These are phyloP conservation scores for Suhomyces sp. DNA, from an alignment of 805 yeast genomes.

Conservation along the genomic window DNA sequence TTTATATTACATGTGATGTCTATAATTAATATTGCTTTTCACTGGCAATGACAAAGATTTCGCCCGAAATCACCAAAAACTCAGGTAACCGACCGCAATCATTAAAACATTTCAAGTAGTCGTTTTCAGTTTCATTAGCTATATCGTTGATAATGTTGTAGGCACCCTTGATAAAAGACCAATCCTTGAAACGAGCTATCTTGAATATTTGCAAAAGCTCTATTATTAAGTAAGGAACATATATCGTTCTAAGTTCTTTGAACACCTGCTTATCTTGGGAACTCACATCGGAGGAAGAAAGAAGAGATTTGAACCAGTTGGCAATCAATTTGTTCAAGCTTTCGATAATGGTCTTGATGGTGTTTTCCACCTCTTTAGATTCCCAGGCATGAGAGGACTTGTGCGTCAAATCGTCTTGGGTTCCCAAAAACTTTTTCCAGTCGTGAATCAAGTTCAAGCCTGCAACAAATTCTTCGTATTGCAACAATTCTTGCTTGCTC, in stretches of 20 bases:
- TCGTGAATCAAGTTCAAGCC: conserved; percentile 47
- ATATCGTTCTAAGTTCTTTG: conserved; percentile 57
- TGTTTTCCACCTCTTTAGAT: conserved; percentile 32
- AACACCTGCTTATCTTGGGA: conserved; percentile 37
- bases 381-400: conserved; percentile 19
- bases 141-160: conserved; percentile 58
- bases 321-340: conserved; percentile 26
- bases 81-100: conserved; percentile 53
- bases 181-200: conserved; percentile 33
- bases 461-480: conserved; percentile 44
- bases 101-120: conserved; percentile 60
- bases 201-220: conserved; percentile 57
- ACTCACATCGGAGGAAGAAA: conserved; percentile 7
- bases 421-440: conserved; percentile 43
- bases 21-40: conserved; percentile 15
- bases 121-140: conserved; percentile 59
- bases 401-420: conserved; percentile 15
- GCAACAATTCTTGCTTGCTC: conserved; percentile 45
- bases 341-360: conserved; percentile 32
- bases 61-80: conserved; percentile 51
- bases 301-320: conserved; percentile 37
- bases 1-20: not conserved
- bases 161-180: conserved; percentile 53
- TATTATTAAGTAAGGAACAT: conserved; percentile 70
- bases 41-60: conserved; percentile 52